Conservation (phyloP, 768 basidiomycete genomes). For the Auriculariales sp. region DNA sequence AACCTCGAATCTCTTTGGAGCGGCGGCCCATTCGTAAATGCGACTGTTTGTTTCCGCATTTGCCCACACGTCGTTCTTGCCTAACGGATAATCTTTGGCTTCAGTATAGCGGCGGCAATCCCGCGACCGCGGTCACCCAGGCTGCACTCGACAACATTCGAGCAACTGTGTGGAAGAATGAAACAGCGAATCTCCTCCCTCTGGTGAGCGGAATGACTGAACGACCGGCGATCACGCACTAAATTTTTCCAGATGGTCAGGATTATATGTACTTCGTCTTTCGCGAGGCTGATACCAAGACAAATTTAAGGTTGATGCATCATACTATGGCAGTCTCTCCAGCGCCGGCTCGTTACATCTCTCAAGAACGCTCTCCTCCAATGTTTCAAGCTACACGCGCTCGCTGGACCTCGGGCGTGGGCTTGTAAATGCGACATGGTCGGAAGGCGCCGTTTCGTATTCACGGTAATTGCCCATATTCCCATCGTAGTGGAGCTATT, state of each 20-base stretch:
- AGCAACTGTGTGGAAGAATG: conserved; percentile 41
- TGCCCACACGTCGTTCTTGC: neutral
- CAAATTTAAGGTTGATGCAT: neutral
- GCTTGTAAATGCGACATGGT: conserved; percentile 44
- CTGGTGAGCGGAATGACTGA: neutral
- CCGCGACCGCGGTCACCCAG: conserved; percentile 26
- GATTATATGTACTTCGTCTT: neutral
- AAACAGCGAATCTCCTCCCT: conserved; percentile 18
- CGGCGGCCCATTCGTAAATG: conserved; percentile 30
- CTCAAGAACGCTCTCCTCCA: neutral
- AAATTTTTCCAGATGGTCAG: neutral
- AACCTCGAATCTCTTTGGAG: conserved; percentile 71
- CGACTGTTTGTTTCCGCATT: neutral
- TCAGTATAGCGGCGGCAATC: conserved; percentile 64
- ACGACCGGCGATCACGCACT: no score
- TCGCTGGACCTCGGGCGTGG: conserved; percentile 61
- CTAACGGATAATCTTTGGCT: conserved; percentile 10
- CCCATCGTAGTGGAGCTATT: neutral
- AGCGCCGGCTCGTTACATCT: conserved; percentile 53
- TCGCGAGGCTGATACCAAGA: no score
- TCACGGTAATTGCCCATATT: conserved; percentile 29
- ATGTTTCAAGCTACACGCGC: conserved; percentile 31
- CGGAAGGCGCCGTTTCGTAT: conserved; percentile 30
- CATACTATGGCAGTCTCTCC: conserved; percentile 18
- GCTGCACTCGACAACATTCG: conserved; percentile 36